Evolutionary conservation across 768 basidiomycete genomes (phyloP).

Genomic region (Boletus eberwhitei): DNA sequence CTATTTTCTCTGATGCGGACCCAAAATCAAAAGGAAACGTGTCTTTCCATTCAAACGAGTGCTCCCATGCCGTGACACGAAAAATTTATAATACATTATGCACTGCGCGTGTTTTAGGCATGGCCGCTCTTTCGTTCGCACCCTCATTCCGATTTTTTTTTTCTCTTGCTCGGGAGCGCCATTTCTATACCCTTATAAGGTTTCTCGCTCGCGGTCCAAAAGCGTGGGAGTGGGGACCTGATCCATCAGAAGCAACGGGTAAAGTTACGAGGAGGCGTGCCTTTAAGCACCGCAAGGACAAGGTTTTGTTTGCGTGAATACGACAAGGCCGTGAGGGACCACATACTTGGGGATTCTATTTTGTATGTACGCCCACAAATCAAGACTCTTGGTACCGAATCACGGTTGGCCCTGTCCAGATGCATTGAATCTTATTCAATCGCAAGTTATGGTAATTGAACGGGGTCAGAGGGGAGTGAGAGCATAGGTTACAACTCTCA

Average conservation of each 20-base stretch:
- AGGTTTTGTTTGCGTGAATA: conserved; percentile 17
- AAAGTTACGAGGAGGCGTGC: conserved; percentile 19
- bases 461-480: conserved; percentile 12
- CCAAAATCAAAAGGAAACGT: conserved; percentile 6
- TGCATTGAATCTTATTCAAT: conserved; percentile 9
- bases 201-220: conserved; percentile 9
- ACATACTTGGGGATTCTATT: not conserved
- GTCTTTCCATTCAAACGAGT: conserved; percentile 16
- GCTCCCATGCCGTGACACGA: conserved; percentile 17
- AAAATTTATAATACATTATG: conserved; percentile 12
- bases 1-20: conserved; percentile 64
- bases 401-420: conserved; percentile 10
- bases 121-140: conserved; percentile 21
- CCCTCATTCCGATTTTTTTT: conserved; percentile 16
- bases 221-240: conserved; percentile 19
- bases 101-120: conserved; percentile 27
- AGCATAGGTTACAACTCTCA: conserved; percentile 5
- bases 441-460: conserved; percentile 2
- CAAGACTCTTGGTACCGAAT: conserved; percentile 4
- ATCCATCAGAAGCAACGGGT: conserved; percentile 18
- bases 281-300: conserved; percentile 32
- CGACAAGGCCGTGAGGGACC: conserved; percentile 9
- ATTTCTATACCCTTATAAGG: conserved; percentile 5
- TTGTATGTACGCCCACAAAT: conserved; percentile 1
- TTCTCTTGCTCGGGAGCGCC: conserved; percentile 20